A percentile compares a stretch with the other conserved stretches of the same genome.
These are phyloP conservation scores for Teratosphaeria viscida DNA, from an alignment of 2,329 filamentous ascomycete genomes.

Conservation along the genomic window DNA sequence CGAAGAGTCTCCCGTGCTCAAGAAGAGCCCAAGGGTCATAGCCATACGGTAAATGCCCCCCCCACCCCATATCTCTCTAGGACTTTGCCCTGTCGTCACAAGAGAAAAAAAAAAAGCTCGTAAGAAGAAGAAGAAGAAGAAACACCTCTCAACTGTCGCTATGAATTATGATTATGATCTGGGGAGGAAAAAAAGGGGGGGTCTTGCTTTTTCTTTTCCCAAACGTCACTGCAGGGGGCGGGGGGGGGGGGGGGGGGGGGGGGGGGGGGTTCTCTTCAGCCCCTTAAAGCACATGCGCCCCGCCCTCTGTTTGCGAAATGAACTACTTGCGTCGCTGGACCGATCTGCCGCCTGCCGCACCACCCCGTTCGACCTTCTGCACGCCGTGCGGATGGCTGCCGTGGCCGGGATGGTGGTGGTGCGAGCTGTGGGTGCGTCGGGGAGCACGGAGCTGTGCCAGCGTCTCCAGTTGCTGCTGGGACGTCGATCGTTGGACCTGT, in stretches of 20 bases:
- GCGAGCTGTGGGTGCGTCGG: conserved; percentile 10
- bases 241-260: too few relatives aligned
- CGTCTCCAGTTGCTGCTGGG: conserved; percentile 9
- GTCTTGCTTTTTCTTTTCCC: background rate
- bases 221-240: background rate
- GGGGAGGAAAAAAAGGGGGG: too few relatives aligned
- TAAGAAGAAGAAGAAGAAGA: too few relatives aligned
- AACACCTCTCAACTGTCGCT: background rate
- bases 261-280: too few relatives aligned
- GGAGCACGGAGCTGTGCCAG: conserved; percentile 18
- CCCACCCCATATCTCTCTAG: too few relatives aligned
- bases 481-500: background rate
- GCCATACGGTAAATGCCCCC: too few relatives aligned
- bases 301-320: too few relatives aligned
- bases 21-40: too few relatives aligned
- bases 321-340: conserved; percentile 1
- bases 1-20: too few relatives aligned
- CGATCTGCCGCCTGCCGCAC: background rate
- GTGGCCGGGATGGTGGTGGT: conserved; percentile 3
- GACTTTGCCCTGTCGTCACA: too few relatives aligned
- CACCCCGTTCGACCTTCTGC: conserved; percentile 2
- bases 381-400: background rate
- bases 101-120: background rate
- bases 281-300: background rate
- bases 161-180: too few relatives aligned